phyloP scores from a whole-genome alignment of 805 yeast species.

The Zygoascus ofunaensis region DNA sequence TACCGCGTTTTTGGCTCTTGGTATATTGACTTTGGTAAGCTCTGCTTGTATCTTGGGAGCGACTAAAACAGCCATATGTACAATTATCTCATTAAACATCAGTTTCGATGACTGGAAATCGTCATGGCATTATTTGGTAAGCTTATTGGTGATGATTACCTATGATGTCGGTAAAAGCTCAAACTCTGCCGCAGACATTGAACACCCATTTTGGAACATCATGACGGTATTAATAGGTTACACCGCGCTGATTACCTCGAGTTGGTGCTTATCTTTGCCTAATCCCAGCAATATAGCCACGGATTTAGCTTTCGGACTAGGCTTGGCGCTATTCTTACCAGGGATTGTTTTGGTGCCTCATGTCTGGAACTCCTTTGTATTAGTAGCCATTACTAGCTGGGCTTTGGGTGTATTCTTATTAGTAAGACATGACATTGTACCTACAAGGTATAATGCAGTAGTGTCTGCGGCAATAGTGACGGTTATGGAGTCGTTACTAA shows the following conservation, averaged over 20 bases:
- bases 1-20: slow-evolving; percentile 15
- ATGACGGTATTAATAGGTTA: slow-evolving; percentile 13
- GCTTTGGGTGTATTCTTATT: slow-evolving; percentile 25
- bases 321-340: slow-evolving; percentile 14
- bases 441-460: slow-evolving; percentile 21
- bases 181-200: background rate
- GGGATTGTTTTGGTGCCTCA: slow-evolving; percentile 9
- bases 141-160: slow-evolving; percentile 7
- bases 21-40: slow-evolving; percentile 14
- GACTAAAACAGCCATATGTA: slow-evolving; percentile 15
- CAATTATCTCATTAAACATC: slow-evolving; percentile 16
- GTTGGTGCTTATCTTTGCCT: slow-evolving; percentile 7
- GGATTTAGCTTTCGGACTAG: slow-evolving; percentile 8
- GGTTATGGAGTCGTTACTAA: slow-evolving; percentile 13
- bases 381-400: slow-evolving; percentile 22
- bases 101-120: slow-evolving; percentile 3
- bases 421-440: slow-evolving; percentile 21
- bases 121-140: slow-evolving; percentile 9
- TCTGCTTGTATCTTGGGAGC: slow-evolving; percentile 19
- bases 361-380: slow-evolving; percentile 10
- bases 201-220: background rate
- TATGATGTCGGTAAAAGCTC: slow-evolving; percentile 12
- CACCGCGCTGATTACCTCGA: slow-evolving; percentile 10
- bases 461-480: slow-evolving; percentile 15
- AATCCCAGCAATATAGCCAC: slow-evolving; percentile 6